Evolutionary conservation across 768 basidiomycete genomes (phyloP), one percentile per base, ranked within the genome.

Genomic region (Paxillus involutus): DNA sequence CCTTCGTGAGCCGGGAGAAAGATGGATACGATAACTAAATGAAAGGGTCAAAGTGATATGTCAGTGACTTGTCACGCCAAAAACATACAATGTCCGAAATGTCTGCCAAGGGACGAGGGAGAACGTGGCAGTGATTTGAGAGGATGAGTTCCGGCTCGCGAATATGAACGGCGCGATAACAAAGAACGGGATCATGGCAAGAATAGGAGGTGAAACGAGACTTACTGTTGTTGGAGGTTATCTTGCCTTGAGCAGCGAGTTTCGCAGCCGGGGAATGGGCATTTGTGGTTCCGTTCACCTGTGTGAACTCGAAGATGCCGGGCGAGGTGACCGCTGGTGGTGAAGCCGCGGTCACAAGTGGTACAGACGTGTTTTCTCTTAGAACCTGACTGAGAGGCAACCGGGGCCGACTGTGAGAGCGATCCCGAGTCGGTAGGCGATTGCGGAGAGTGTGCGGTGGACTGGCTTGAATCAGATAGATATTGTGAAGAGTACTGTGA

Each of bases 211-310:
- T 11, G 26, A 21, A 40, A 32, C 17, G 53, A 11, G 14, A 57
- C 69, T 55, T 14, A 70, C 69, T 70, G 69, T n/a, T 70, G 69
- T 26, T 70, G 84, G 16, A 96, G 78, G 60, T 96, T 96, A 62
- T 96, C 94, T 70, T 94, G 91, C 33, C 93, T 77, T 11, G 90
- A 92, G 60, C 94, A 95, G 16, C 89, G 80, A 2, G 92, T 94
- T 62, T 94, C 90, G 69, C 93, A 96, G 21, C 92, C 93, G n/a
- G 94, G 93, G 74, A 92, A 95, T 33, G 94, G 93, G 65, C 93
- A 96, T 55, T 85, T 89, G 75, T 94, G 91, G 72, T 94, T 94
- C 57, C 91, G 80, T 64, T 94, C 93, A 39, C 93, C 93, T 14
- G 93, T 95, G 73, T 95, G 93, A 12, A 94, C 88, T 51, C 91